Conservation (phyloP, 2,329 filamentous ascomycete genomes). For the Fusarium tricinctum region DNA sequence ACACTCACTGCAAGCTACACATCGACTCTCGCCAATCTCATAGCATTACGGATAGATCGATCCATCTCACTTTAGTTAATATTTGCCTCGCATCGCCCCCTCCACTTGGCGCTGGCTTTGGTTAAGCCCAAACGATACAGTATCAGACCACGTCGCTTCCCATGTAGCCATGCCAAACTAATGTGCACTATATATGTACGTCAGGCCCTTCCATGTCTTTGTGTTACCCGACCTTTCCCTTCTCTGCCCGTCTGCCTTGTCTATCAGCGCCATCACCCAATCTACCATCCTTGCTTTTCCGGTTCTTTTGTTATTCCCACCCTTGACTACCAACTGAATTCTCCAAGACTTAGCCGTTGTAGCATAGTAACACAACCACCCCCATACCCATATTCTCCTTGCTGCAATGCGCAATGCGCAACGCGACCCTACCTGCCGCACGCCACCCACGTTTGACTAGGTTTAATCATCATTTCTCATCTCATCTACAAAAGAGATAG, state of each 20-base stretch:
- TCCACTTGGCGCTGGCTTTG: slow-evolving; percentile 38
- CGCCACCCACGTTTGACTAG: slow-evolving; percentile 40
- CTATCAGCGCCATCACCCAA: slow-evolving; percentile 30
- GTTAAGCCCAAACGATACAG: slow-evolving; percentile 4
- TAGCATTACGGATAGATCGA: slow-evolving; percentile 1
- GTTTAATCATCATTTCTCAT: slow-evolving; percentile 32
- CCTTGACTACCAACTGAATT: slow-evolving; percentile 31
- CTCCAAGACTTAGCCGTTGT: slow-evolving; percentile 43
- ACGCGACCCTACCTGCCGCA: slow-evolving; percentile 35
- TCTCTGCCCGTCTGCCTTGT: slow-evolving; percentile 35
- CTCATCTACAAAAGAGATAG: slow-evolving; percentile 20
- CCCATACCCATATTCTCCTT: slow-evolving; percentile 13
- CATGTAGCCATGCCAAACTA: slow-evolving; percentile 32
- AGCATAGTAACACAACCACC: slow-evolving; percentile 42
- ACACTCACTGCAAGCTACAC: slow-evolving; percentile 4
- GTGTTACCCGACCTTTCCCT: slow-evolving; percentile 45
- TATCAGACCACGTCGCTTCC: slow-evolving; percentile 36
- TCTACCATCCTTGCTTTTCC: slow-evolving; percentile 33
- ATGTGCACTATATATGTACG: slow-evolving; percentile 32
- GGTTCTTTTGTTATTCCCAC: slow-evolving; percentile 41
- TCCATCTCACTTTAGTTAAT: slow-evolving; percentile 14
- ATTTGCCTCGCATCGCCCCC: slow-evolving; percentile 8
- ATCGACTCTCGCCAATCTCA: slow-evolving; percentile 34
- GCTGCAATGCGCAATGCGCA: slow-evolving; percentile 41
- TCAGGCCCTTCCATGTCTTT: slow-evolving; percentile 40